Percentiles rank a stretch among this genome's conserved stretches.
These are phyloP conservation scores for Vanilla planifolia DNA, from an alignment of 106 monocot genomes.

Conservation along the genomic window DNA sequence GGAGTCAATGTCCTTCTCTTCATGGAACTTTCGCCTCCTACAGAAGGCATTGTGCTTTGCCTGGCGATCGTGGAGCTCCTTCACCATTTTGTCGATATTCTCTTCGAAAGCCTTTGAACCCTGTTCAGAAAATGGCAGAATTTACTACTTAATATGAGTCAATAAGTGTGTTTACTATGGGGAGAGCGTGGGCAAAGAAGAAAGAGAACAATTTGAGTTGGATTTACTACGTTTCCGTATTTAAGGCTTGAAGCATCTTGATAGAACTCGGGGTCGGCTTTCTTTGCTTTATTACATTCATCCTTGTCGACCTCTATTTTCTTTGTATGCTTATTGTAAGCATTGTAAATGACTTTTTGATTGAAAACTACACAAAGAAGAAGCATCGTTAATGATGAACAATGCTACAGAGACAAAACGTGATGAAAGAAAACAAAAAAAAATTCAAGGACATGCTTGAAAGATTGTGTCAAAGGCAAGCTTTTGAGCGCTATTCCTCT, in stretches of 20 bases:
- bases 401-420: no score
- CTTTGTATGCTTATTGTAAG: slow-evolving; percentile 86
- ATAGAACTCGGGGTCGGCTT: slow-evolving; percentile 94
- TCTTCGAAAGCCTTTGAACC: slow-evolving; percentile 55
- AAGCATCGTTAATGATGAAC: no score
- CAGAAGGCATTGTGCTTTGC: slow-evolving; percentile 72
- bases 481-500: no score
- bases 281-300: slow-evolving; percentile 82
- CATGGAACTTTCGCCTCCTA: slow-evolving; percentile 87
- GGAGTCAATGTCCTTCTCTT: slow-evolving; percentile 97
- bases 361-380: slow-evolving; percentile 71
- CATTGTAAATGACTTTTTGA: slow-evolving; percentile 90
- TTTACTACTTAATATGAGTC: no score
- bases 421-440: no score
- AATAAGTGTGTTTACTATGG: no score
- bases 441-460: no score
- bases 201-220: neutral
- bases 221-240: slow-evolving; percentile 67
- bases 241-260: slow-evolving; percentile 92
- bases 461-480: no score
- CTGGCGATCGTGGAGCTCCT: slow-evolving; percentile 78
- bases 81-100: slow-evolving; percentile 88
- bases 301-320: slow-evolving; percentile 84
- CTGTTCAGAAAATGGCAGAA: slow-evolving; percentile 17
- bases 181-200: neutral